Evolutionary conservation across 1,139 yeast genomes (phyloP).

Genomic region (Kodamaea suecica): DNA sequence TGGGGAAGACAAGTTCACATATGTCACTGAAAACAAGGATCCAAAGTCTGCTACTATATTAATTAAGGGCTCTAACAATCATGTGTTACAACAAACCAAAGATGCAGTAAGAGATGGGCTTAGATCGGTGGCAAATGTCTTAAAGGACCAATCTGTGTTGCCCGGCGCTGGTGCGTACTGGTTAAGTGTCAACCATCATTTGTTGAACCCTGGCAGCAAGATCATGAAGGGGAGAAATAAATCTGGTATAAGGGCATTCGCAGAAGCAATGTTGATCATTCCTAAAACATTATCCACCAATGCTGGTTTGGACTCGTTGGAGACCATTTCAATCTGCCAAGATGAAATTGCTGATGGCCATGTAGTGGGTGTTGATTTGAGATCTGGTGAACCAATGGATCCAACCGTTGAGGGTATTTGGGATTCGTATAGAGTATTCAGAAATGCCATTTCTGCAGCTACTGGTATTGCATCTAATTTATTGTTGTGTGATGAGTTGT

Average conservation of each 20-base stretch:
- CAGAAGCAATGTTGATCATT: constrained; percentile 83
- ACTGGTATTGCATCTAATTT: constrained; percentile 93
- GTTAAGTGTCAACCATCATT: constrained; percentile 72
- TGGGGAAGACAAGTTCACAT: constrained; percentile 97
- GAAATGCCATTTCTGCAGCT: constrained; percentile 91
- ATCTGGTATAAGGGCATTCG: constrained; percentile 89
- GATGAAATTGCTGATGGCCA: constrained; percentile 84
- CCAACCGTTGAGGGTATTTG: constrained; percentile 93
- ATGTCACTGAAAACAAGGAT: constrained; percentile 85
- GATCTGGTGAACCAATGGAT: constrained; percentile 93
- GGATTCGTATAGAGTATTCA: constrained; percentile 91
- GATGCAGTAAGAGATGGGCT: constrained; percentile 98
- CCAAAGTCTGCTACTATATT: constrained; percentile 91
- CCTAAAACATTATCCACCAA: constrained; percentile 92
- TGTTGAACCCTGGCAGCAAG: constrained; percentile 50
- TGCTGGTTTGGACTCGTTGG: constrained; percentile 92
- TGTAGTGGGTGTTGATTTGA: constrained; percentile 85
- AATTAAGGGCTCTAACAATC: constrained; percentile 90
- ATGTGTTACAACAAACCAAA: constrained; percentile 85
- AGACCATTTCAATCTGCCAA: constrained; percentile 83
- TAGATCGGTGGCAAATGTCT: constrained; percentile 88
- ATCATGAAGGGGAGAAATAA: constrained; percentile 85
- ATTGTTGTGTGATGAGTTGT: constrained; percentile 88
- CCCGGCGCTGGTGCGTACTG: constrained; percentile 99
- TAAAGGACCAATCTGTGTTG: constrained; percentile 78